Evolutionary conservation across 2,329 filamentous ascomycete species (phyloP).

Genomic region (Aspergillus tamarii): DNA sequence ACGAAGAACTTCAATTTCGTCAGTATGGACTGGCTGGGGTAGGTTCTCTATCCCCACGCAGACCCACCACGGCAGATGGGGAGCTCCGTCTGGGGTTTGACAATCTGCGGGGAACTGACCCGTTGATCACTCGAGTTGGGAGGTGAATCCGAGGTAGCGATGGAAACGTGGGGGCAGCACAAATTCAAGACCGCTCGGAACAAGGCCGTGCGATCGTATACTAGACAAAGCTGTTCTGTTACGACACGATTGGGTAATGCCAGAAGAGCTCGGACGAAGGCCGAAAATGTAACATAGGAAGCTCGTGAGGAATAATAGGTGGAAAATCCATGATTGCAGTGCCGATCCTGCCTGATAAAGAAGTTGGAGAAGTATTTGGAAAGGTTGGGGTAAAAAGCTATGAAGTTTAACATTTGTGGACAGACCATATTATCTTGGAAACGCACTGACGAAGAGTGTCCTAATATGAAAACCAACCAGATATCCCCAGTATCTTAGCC

Average conservation of each 20-base stretch:
- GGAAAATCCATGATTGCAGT: neutral
- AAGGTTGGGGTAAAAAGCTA: neutral
- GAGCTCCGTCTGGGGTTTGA: neutral
- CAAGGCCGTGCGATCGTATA: neutral
- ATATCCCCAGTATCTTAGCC: no score
- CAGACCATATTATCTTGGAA: neutral
- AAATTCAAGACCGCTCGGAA: neutral
- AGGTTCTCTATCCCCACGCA: neutral
- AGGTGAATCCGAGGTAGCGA: neutral
- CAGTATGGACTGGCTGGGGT: neutral
- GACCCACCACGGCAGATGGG: neutral
- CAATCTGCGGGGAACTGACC: neutral
- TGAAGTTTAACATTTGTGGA: neutral
- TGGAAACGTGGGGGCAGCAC: neutral
- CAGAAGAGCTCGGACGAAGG: neutral
- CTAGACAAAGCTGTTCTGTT: neutral
- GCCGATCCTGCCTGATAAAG: neutral
- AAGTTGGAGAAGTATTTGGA: neutral
- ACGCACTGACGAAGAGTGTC: neutral
- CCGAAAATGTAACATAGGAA: no score
- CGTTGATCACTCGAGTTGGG: neutral
- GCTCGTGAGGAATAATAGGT: constrained; percentile 3
- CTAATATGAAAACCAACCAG: no score
- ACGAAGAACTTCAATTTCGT: neutral
- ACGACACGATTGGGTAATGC: neutral